Evolutionary conservation across 1,284 basidiomycete genomes (phyloP).

Genomic region (Ganoderma resinaceum): DNA sequence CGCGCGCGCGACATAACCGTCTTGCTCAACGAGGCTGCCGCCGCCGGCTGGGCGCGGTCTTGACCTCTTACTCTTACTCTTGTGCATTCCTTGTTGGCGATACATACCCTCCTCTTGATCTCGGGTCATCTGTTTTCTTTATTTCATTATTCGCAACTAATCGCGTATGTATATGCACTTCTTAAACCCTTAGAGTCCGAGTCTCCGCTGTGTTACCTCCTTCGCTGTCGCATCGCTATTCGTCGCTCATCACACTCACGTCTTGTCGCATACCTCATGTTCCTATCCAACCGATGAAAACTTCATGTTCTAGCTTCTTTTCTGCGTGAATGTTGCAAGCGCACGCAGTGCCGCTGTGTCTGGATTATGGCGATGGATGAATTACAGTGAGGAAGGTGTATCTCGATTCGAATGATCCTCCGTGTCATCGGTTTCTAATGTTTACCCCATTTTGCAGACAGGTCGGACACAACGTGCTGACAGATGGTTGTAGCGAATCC

Average conservation of each 20-base stretch:
- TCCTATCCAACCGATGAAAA: neutral
- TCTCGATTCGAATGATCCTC: neutral
- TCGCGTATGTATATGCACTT: neutral
- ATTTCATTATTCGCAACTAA: neutral
- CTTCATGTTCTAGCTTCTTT: neutral
- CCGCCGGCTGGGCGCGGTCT: slow-evolving; percentile 17
- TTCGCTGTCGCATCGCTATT: slow-evolving; percentile 10
- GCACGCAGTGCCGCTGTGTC: neutral
- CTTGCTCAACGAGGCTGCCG: slow-evolving; percentile 27
- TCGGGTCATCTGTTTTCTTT: neutral
- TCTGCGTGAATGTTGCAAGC: neutral
- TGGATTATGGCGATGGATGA: neutral
- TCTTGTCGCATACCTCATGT: neutral
- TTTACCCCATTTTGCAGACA: neutral
- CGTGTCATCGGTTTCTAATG: neutral
- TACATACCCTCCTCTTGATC: neutral
- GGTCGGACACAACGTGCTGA: neutral
- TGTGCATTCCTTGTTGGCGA: neutral
- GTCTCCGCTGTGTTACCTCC: neutral
- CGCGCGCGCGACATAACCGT: slow-evolving; percentile 11
- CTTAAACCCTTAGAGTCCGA: neutral
- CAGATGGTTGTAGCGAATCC: neutral
- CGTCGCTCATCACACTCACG: neutral
- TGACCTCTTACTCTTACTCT: no score
- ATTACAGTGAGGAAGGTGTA: neutral